Percentiles rank a stretch among this genome's conserved stretches.
Evolutionary conservation across 225 moss, liverwort and hornwort genomes (phyloP).

Genomic region (Antitrichia curtipendula): DNA sequence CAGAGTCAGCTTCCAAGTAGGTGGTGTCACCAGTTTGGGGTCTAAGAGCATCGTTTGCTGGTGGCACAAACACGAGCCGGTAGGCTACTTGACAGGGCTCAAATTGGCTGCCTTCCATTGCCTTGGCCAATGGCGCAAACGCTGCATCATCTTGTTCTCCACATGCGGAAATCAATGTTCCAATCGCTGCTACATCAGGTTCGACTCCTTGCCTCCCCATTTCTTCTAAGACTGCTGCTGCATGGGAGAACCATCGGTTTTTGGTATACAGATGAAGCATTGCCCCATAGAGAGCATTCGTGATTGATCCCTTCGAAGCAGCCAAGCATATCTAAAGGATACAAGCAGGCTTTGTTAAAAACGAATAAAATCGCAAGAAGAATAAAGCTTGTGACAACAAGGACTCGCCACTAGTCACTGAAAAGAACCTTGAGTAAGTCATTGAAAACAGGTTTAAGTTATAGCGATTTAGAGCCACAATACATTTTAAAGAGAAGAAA

Average conservation of each 20-base stretch:
- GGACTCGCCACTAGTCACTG: neutral
- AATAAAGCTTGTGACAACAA: neutral
- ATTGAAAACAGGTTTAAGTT: neutral
- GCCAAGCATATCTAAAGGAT: conserved; percentile 57
- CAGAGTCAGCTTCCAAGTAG: conserved; percentile 1
- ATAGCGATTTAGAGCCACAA: neutral
- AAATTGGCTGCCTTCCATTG: conserved; percentile 57
- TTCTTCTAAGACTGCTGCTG: conserved; percentile 51
- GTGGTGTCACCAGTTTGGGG: neutral
- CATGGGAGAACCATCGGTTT: conserved; percentile 74
- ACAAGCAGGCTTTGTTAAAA: neutral
- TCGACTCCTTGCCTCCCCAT: conserved; percentile 66
- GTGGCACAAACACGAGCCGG: conserved; percentile 26
- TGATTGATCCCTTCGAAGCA: conserved; percentile 30
- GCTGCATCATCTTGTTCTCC: conserved; percentile 51
- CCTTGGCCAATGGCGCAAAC: conserved; percentile 42
- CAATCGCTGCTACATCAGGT: conserved; percentile 73
- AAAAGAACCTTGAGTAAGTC: neutral
- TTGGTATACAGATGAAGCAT: conserved; percentile 69
- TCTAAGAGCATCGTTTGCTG: neutral
- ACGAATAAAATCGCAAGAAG: neutral
- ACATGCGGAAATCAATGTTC: conserved; percentile 62
- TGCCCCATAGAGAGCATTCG: conserved; percentile 47
- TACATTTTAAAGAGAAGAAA: neutral
- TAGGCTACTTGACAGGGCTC: conserved; percentile 54